These are phyloP conservation scores for Flaveria linearis DNA, from an alignment of 129 eudicot genomes.

Conservation along the genomic window DNA sequence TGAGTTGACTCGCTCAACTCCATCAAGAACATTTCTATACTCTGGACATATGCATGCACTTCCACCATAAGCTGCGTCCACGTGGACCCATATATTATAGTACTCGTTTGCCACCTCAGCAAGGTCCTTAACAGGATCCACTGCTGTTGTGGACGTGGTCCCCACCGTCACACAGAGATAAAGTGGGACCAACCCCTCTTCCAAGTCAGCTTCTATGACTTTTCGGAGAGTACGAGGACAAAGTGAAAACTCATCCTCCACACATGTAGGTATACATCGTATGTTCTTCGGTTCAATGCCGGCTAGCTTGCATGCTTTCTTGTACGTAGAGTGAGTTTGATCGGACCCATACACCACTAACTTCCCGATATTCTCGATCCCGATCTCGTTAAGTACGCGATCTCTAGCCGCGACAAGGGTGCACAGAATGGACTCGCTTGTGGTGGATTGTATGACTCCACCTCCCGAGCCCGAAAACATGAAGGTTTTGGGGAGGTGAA, in stretches of 20 bases:
- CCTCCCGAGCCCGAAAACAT: constrained; percentile 54
- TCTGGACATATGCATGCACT: constrained; percentile 67
- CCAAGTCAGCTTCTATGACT: constrained; percentile 45
- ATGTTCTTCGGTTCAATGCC: constrained; percentile 46
- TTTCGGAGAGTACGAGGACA: constrained; percentile 30
- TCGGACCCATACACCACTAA: constrained; percentile 52
- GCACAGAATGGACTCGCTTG: constrained; percentile 45
- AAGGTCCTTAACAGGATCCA: constrained; percentile 44
- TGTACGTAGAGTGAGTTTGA: constrained; percentile 46
- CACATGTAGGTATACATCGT: constrained; percentile 31
- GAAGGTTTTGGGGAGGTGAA: constrained; percentile 45
- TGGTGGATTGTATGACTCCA: constrained; percentile 47
- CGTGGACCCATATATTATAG: constrained; percentile 44
- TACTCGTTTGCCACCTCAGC: constrained; percentile 36
- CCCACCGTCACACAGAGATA: constrained; percentile 49
- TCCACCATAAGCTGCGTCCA: constrained; percentile 59
- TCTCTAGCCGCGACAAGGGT: constrained; percentile 49
- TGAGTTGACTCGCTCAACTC: constrained; percentile 51
- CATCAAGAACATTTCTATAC: constrained; percentile 46
- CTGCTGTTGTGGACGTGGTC: constrained; percentile 52
- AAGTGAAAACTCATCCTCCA: constrained; percentile 27
- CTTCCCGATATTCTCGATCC: constrained; percentile 31
- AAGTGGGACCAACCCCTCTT: constrained; percentile 53
- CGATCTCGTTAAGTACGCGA: constrained; percentile 28
- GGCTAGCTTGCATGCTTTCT: constrained; percentile 37